Conservation (phyloP, 768 basidiomycete species). For the Pulveroboletus sp. region DNA sequence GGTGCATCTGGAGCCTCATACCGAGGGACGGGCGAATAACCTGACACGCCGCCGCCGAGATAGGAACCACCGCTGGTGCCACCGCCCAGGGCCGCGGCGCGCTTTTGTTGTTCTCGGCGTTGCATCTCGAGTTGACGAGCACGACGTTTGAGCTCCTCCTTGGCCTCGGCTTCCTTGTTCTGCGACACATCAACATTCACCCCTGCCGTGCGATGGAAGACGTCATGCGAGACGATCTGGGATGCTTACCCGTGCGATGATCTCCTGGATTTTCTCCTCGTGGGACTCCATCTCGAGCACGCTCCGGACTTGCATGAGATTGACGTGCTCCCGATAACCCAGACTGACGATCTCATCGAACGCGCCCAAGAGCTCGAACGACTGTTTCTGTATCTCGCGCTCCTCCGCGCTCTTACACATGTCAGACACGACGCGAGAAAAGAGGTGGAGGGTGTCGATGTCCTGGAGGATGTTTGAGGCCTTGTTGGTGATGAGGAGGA, state of each 20-base stretch:
- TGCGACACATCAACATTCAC: too few species aligned
- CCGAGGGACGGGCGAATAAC: conserved; percentile 69
- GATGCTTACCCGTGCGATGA: conserved; percentile 80
- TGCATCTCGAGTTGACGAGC: conserved; percentile 99
- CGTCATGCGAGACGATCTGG: too few species aligned
- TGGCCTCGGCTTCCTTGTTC: conserved; percentile 99
- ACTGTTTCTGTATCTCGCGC: conserved; percentile 82
- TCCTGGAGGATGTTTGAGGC: conserved; percentile 99
- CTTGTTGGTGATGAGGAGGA: conserved; percentile 96
- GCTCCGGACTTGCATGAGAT: conserved; percentile 72
- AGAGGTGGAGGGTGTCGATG: conserved; percentile 92
- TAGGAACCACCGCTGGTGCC: conserved; percentile 49
- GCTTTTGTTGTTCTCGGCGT: conserved; percentile 86
- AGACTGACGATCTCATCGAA: conserved; percentile 96
- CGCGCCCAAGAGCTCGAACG: conserved; percentile 90
- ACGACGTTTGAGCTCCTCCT: conserved; percentile 96
- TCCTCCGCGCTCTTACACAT: conserved; percentile 84
- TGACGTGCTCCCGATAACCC: conserved; percentile 79
- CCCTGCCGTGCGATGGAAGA: too few species aligned
- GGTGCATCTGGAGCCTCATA: conserved; percentile 63
- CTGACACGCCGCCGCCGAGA: conserved; percentile 62
- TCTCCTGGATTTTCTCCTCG: conserved; percentile 95
- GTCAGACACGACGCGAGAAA: conserved; percentile 91
- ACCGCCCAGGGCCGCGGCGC: conserved; percentile 49
- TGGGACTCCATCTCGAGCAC: conserved; percentile 88